These are phyloP conservation scores for Pseudocercospora fuligena DNA, from an alignment of 2,329 filamentous ascomycete species.

Conservation along the genomic window DNA sequence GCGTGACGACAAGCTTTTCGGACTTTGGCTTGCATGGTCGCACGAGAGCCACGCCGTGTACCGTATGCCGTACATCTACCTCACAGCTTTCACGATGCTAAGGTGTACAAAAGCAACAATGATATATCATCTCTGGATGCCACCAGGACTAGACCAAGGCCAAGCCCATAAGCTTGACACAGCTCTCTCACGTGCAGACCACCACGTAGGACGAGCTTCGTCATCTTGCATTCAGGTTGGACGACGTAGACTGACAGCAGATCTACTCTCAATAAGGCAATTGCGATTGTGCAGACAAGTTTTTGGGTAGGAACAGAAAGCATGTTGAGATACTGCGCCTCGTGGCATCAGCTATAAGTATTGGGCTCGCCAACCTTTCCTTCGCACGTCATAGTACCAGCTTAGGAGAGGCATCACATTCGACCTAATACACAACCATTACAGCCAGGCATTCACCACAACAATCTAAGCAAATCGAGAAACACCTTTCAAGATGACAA, in stretches of 20 bases:
- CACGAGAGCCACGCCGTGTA: background rate
- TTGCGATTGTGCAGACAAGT: constrained; percentile 3
- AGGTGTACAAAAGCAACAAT: background rate
- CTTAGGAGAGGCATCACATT: background rate
- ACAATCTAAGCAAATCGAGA: background rate
- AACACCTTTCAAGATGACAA: background rate
- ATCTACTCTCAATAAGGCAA: constrained; percentile 7
- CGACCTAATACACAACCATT: background rate
- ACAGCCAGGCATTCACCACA: background rate
- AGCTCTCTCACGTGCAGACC: background rate
- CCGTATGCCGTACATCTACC: background rate
- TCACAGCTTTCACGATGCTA: background rate
- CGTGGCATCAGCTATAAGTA: background rate
- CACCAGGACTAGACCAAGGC: background rate
- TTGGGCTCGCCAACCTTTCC: background rate
- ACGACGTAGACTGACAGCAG: constrained; percentile 7
- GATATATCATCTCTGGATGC: background rate
- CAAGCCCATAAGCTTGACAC: background rate
- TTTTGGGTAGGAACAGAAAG: constrained; percentile 8
- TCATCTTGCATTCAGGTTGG: constrained; percentile 3
- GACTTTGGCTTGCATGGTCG: background rate
- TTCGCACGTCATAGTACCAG: background rate
- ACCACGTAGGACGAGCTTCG: background rate
- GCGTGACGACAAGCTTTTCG: constrained; percentile 7
- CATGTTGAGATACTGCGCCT: background rate